A percentile compares a stretch with the other conserved stretches of the same genome.
phyloP scores from a whole-genome alignment of 768 basidiomycete genomes.

The Termitomyces sp. region DNA sequence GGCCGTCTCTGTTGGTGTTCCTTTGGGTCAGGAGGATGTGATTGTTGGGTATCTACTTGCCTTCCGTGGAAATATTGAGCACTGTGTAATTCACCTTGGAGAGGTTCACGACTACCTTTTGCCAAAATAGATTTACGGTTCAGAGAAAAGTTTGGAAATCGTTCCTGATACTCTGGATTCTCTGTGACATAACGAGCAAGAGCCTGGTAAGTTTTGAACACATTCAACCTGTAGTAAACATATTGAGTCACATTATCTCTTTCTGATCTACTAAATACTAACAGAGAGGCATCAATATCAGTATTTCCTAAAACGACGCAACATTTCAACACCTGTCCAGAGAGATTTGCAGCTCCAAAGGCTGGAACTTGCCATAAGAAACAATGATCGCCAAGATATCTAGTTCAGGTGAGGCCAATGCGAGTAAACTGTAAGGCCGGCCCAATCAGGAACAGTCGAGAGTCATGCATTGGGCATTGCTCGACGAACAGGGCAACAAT shows the following conservation, averaged over 20 bases:
- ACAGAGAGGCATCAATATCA: slow-evolving; percentile 57
- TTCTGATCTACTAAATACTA: slow-evolving; percentile 26
- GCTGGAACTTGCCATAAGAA: slow-evolving; percentile 55
- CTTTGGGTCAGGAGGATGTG: background rate
- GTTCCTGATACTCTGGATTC: slow-evolving; percentile 43
- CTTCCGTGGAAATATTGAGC: slow-evolving; percentile 86
- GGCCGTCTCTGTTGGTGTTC: slow-evolving; percentile 51
- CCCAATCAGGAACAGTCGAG: background rate
- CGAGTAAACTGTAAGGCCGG: slow-evolving; percentile 48
- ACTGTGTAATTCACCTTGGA: slow-evolving; percentile 64
- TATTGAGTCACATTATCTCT: background rate
- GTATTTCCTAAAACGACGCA: slow-evolving; percentile 56
- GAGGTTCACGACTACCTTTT: slow-evolving; percentile 57
- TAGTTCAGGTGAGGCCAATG: slow-evolving; percentile 78
- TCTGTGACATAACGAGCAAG: slow-evolving; percentile 52
- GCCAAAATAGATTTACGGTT: slow-evolving; percentile 54
- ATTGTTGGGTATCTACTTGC: slow-evolving; percentile 27
- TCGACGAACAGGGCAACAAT: slow-evolving; percentile 62
- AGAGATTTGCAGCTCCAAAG: background rate
- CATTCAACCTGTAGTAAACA: slow-evolving; percentile 46
- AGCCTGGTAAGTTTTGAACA: slow-evolving; percentile 70
- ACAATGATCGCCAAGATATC: slow-evolving; percentile 72
- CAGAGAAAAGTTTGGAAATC: slow-evolving; percentile 60
- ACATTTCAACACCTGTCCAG: background rate
- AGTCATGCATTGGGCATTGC: background rate